These are phyloP conservation scores for Plicaturopsis crispa DNA, from an alignment of 768 basidiomycete species.

Conservation along the genomic window DNA sequence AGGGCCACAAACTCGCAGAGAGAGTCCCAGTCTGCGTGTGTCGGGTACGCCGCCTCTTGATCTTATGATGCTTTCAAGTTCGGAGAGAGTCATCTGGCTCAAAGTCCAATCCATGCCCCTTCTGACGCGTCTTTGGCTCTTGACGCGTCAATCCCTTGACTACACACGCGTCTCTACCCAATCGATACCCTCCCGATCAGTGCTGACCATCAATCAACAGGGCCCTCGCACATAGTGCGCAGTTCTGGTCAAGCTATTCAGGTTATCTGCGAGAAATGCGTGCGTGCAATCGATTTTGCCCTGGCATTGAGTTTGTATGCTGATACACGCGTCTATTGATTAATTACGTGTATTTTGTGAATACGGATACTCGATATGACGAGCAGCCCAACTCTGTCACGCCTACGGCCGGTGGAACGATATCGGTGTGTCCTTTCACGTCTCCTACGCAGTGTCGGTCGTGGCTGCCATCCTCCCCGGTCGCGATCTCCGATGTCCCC, in stretches of 20 bases:
- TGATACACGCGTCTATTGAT: not conserved
- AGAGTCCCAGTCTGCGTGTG: constrained; percentile 36
- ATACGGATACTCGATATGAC: not conserved
- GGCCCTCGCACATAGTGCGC: constrained; percentile 68
- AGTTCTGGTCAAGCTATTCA: constrained; percentile 83
- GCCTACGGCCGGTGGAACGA: constrained; percentile 71
- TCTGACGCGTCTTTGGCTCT: constrained; percentile 2
- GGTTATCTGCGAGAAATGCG: constrained; percentile 76
- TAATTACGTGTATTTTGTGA: not conserved
- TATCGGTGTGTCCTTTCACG: constrained; percentile 41
- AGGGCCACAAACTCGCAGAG: constrained; percentile 3
- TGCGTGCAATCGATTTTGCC: constrained; percentile 28
- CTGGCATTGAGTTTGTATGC: constrained; percentile 3
- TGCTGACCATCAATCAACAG: constrained; percentile 22
- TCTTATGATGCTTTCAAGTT: too few species aligned
- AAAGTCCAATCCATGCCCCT: not conserved
- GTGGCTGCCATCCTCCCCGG: constrained; percentile 4
- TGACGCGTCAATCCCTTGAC: too few species aligned
- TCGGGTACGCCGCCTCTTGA: constrained; percentile 33
- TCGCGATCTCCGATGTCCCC: not conserved
- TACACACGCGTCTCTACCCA: not conserved
- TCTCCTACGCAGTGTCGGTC: constrained; percentile 2
- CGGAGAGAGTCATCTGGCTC: too few species aligned
- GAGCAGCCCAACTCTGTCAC: constrained; percentile 65
- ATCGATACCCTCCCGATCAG: constrained; percentile 1